Conservation (phyloP, 1,284 basidiomycete genomes). For the Entoloma clypeatum region DNA sequence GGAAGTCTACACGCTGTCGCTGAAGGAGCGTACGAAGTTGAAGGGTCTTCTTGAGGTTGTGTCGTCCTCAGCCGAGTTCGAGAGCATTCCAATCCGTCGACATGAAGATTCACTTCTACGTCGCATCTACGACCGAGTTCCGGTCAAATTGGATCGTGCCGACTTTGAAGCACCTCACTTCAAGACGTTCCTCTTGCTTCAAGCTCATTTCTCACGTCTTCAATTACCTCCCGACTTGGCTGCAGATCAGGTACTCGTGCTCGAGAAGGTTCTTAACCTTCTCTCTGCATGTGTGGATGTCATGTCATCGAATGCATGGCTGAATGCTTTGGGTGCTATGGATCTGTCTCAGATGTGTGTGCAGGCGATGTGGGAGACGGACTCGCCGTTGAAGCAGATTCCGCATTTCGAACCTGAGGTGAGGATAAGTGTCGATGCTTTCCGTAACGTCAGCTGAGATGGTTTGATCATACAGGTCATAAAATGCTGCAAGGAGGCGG, state of each 20-base stretch:
- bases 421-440: constrained; percentile 19
- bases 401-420: constrained; percentile 92
- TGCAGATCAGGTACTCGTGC: constrained; percentile 83
- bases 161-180: constrained; percentile 95
- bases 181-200: constrained; percentile 96
- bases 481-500: constrained; percentile 79
- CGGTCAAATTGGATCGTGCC: constrained; percentile 84
- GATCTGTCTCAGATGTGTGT: constrained; percentile 99
- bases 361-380: constrained; percentile 96
- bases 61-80: constrained; percentile 94
- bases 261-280: constrained; percentile 88
- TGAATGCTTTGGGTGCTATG: constrained; percentile 96
- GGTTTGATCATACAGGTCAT: constrained; percentile 50
- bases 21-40: constrained; percentile 97
- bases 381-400: constrained; percentile 91
- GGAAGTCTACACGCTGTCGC: constrained; percentile 93
- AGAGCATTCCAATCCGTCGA: constrained; percentile 89
- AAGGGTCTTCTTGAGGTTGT: constrained; percentile 97
- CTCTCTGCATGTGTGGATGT: constrained; percentile 96
- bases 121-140: constrained; percentile 95
- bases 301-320: constrained; percentile 94
- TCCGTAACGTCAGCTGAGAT: background rate
- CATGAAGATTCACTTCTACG: constrained; percentile 81
- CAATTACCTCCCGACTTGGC: constrained; percentile 90
- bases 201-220: constrained; percentile 95